Conservation (phyloP, 2,329 filamentous ascomycete genomes). For the Colletotrichum sublineola region DNA sequence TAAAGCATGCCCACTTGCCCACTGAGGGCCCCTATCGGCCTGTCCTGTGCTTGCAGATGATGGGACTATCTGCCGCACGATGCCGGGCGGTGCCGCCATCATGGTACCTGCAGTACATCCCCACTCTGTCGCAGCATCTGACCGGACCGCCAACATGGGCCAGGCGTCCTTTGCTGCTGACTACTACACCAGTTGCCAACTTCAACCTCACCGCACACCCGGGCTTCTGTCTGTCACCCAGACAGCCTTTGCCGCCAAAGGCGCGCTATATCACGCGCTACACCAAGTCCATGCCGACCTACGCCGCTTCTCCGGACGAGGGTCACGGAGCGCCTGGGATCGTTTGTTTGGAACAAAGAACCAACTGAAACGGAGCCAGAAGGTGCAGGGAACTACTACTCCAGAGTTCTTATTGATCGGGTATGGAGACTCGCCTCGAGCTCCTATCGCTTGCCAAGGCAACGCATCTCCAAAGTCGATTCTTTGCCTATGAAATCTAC, state of each 20-base stretch:
- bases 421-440: conserved; percentile 28
- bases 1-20: conserved; percentile 9
- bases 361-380: neutral
- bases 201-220: conserved; percentile 22
- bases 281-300: neutral
- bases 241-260: conserved; percentile 1
- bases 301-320: neutral
- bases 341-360: conserved; percentile 21
- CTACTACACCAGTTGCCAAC: conserved; percentile 24
- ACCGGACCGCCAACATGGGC: conserved; percentile 18
- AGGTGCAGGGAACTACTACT: conserved; percentile 14
- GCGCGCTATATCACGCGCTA: conserved; percentile 2
- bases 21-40: conserved; percentile 30
- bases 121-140: conserved; percentile 29
- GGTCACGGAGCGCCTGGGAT: neutral
- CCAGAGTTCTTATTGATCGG: conserved; percentile 21
- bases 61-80: conserved; percentile 24
- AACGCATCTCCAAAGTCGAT: conserved; percentile 10
- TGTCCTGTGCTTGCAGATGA: conserved; percentile 13
- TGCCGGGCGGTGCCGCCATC: conserved; percentile 27
- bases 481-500: conserved; percentile 22
- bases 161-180: conserved; percentile 7
- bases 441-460: conserved; percentile 9
- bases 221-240: neutral
- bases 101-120: conserved; percentile 27